Conservation (phyloP, 2,329 filamentous ascomycete genomes). For the Ceratocystis ficicola region DNA sequence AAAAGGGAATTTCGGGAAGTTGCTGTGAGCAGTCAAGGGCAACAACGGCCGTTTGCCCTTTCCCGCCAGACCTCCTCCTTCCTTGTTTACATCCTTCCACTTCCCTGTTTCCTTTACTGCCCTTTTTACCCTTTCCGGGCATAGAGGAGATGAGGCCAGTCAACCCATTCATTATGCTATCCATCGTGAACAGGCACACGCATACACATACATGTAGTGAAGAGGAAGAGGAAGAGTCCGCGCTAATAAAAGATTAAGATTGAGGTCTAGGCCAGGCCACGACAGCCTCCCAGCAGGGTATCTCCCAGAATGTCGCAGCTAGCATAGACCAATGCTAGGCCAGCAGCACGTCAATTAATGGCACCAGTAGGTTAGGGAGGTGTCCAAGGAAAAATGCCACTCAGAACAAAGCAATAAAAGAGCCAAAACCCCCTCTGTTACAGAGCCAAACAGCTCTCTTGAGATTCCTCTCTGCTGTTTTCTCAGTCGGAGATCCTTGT, state of each 20-base stretch:
- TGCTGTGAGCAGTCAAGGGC: neutral
- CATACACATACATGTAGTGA: neutral
- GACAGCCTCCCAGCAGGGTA: neutral
- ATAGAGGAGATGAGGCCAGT: neutral
- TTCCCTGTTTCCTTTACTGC: neutral
- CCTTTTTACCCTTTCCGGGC: neutral
- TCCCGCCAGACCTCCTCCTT: neutral
- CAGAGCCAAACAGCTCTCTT: neutral
- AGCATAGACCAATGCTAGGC: neutral
- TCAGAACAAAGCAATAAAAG: neutral
- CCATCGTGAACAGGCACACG: neutral
- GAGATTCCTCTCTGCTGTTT: neutral
- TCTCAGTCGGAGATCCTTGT: neutral
- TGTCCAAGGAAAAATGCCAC: neutral
- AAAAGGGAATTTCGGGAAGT: neutral
- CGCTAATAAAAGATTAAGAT: neutral
- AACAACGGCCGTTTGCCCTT: conserved; percentile 1
- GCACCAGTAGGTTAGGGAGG: neutral
- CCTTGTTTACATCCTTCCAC: neutral
- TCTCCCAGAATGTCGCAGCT: neutral
- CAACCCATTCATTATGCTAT: neutral
- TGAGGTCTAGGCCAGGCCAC: neutral
- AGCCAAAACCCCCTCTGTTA: neutral
- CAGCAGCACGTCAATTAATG: neutral
- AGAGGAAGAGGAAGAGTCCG: neutral